phyloP scores from a whole-genome alignment of 441 rosid species.

The Francoa sonchifolia region DNA sequence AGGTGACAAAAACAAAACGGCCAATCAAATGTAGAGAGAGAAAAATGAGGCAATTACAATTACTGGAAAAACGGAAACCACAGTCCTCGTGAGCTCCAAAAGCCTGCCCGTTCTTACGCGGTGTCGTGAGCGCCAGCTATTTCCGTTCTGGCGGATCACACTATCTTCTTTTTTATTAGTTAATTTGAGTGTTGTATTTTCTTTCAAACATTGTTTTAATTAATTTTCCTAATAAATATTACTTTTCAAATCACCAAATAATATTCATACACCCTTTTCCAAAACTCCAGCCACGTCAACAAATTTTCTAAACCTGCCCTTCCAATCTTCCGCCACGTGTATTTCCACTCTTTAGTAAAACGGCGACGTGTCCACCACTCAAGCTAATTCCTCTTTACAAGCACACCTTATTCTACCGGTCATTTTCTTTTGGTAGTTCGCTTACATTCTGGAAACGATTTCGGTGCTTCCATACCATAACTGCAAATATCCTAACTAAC shows the following conservation, averaged over 20 bases:
- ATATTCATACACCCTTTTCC: no score
- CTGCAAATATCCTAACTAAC: neutral
- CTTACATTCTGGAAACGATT: no score
- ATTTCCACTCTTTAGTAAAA: neutral
- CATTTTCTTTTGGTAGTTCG: no score
- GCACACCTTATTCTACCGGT: no score
- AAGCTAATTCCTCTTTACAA: neutral
- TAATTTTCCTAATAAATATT: no score
- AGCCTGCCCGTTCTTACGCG: constrained; percentile 10
- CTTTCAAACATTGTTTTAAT: no score
- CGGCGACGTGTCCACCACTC: constrained; percentile 33
- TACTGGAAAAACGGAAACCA: constrained; percentile 23
- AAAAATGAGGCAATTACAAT: neutral
- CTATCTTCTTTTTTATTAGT: constrained; percentile 6
- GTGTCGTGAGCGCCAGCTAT: constrained; percentile 28
- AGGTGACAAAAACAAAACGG: constrained; percentile 1
- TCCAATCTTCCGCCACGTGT: constrained; percentile 36
- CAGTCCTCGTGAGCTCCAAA: constrained; percentile 11
- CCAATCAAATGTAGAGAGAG: constrained; percentile 20
- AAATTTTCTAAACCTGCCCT: constrained; percentile 16
- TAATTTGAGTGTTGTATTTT: no score
- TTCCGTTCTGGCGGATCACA: constrained; percentile 19
- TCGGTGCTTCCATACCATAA: no score
- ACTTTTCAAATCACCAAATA: no score
- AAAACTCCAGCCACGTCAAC: neutral